These are phyloP conservation scores for Multifurca ochricompacta DNA, from an alignment of 768 basidiomycete genomes.

Conservation along the genomic window DNA sequence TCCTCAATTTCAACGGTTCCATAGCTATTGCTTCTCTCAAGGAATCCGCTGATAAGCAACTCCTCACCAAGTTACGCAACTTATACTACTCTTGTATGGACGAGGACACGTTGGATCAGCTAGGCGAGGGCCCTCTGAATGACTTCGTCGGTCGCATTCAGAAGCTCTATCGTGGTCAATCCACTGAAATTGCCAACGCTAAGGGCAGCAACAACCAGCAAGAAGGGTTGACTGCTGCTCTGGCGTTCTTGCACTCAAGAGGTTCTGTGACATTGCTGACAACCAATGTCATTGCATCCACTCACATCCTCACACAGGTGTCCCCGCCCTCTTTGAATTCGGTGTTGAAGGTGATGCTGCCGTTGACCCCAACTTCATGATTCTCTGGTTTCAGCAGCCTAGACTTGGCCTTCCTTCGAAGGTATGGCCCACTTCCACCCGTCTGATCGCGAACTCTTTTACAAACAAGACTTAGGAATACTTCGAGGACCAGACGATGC, in stretches of 20 bases:
- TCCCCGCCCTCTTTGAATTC: conserved; percentile 73
- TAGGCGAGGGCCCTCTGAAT: conserved; percentile 64
- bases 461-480: conserved; percentile 56
- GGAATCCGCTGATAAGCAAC: conserved; percentile 40
- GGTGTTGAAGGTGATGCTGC: conserved; percentile 84
- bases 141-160: conserved; percentile 56
- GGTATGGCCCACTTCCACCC: conserved; percentile 34
- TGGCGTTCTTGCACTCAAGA: conserved; percentile 82
- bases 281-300: background rate
- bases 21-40: conserved; percentile 23
- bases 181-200: conserved; percentile 30
- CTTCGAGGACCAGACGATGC: conserved; percentile 66
- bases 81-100: conserved; percentile 81
- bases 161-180: conserved; percentile 49
- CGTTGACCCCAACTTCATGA: conserved; percentile 78
- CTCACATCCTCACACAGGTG: conserved; percentile 38
- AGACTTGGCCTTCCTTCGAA: conserved; percentile 80
- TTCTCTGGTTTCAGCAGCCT: conserved; percentile 79
- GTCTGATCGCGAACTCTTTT: background rate
- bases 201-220: conserved; percentile 26
- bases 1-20: conserved; percentile 45
- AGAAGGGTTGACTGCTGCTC: conserved; percentile 67
- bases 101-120: conserved; percentile 63
- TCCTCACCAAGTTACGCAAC: conserved; percentile 57
- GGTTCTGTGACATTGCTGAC: conserved; percentile 35